Conservation (phyloP, 495 filamentous ascomycete species). For the Penicillium ochrochloron region DNA sequence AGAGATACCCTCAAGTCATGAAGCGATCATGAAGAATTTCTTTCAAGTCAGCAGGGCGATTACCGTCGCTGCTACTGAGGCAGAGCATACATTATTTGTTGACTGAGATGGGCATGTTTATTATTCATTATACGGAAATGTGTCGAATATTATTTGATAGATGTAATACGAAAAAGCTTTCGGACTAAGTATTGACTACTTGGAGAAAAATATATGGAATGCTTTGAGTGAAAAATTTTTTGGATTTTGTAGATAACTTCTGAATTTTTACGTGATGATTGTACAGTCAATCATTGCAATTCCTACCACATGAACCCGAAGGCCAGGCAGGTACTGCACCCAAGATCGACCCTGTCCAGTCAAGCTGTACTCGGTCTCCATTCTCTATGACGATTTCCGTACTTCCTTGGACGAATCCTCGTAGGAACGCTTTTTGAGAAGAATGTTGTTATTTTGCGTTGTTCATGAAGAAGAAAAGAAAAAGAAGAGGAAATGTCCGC, state of each 20-base stretch:
- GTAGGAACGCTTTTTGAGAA: slow-evolving; percentile 65
- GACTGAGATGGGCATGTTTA: not conserved
- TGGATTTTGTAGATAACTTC: not conserved
- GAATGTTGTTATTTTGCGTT: slow-evolving; percentile 70
- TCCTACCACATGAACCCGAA: slow-evolving; percentile 54
- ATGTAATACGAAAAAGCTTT: slow-evolving; percentile 22
- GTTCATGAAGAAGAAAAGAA: slow-evolving; percentile 61
- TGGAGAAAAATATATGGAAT: not conserved
- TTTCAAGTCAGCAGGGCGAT: not conserved
- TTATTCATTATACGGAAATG: slow-evolving; percentile 7
- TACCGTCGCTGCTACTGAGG: not conserved
- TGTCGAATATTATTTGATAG: slow-evolving; percentile 16
- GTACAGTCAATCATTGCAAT: slow-evolving; percentile 74
- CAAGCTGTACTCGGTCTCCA: slow-evolving; percentile 56
- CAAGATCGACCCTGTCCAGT: slow-evolving; percentile 62
- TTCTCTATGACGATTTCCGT: slow-evolving; percentile 68
- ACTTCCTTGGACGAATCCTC: slow-evolving; percentile 62
- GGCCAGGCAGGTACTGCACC: slow-evolving; percentile 63
- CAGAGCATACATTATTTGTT: not conserved
- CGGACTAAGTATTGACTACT: not conserved
- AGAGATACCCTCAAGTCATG: slow-evolving; percentile 30
- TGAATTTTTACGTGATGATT: slow-evolving; percentile 31
- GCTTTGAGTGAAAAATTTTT: not conserved
- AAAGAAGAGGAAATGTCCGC: slow-evolving; percentile 30
- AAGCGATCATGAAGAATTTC: slow-evolving; percentile 6